Base-by-base conservation (phyloP, 2,329 filamentous ascomycete species). In the Rhynchosporium graminicola region DNA sequence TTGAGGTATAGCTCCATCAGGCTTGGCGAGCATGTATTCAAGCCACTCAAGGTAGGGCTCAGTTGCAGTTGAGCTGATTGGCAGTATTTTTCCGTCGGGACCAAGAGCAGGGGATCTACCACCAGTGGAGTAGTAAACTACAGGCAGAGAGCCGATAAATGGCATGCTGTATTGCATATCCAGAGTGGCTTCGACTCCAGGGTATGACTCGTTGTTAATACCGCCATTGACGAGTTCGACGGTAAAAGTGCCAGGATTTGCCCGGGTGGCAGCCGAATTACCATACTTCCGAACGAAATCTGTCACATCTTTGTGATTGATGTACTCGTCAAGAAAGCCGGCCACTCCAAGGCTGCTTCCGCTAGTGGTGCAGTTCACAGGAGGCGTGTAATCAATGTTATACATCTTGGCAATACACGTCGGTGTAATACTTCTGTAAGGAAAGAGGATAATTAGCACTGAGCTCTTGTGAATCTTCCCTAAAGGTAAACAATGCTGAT, bases 21-120 rank as follows among this genome's bases (percentile, higher is more conserved):
- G 69, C 65, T 83, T 81, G 1, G 76, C 73, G 0, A 86, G 78
- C 3, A 88, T 73, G 72, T 83, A 82, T 57, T 82, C 78, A 9
- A 88, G 77, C 78, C 82, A 88, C 12, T 78, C 78, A 1, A 88
- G 76, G 73, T 88, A 89, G 0, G 86, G 86, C 75, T 90, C 87
- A 72, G 89, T 90, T 65, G 78, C 79, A 71, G 85, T 80, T 31
- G 74, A 67, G 29, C 50, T 56, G n/a, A 57, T 15, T 4, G 64
- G 71, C 75, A 28, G 67, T 69, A 12, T 68, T 75, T 26, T 76
- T 76, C 0, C 75, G 8, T 77, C 48, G 65, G 71, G 38, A 12
- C 58, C 65, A 10, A 76, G 62, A 52, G 82, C 79, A 0, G 83
- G 77, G 13, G 77, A 73, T 71, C 81, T 83, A 28, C 83, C 83